phyloP scores from a whole-genome alignment of 2,329 filamentous ascomycete genomes.

The Hymenoscyphus repandus region DNA sequence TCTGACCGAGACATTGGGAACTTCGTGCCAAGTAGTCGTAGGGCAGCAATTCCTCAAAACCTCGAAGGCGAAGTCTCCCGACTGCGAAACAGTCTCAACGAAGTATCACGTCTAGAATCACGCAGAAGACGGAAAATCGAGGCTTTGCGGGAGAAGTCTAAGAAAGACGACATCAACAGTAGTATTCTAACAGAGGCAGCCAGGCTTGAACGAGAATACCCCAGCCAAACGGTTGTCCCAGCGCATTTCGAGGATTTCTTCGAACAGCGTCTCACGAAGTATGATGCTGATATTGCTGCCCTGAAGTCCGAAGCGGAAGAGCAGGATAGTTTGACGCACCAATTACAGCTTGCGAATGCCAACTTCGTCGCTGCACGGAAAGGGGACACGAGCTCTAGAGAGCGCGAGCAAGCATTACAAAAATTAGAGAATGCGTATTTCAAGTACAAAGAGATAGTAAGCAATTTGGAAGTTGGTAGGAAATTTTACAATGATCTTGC shows the following conservation, averaged over 20 bases:
- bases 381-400: conserved; percentile 54
- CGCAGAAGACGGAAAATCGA: conserved; percentile 76
- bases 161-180: conserved; percentile 80
- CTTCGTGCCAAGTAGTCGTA: conserved; percentile 80
- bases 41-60: conserved; percentile 71
- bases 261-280: conserved; percentile 72
- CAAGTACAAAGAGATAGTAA: conserved; percentile 94
- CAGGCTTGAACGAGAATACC: conserved; percentile 78
- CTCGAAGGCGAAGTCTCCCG: conserved; percentile 75
- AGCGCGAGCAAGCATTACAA: conserved; percentile 83
- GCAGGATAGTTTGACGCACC: conserved; percentile 65
- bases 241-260: conserved; percentile 92
- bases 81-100: conserved; percentile 76
- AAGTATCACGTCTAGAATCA: conserved; percentile 77
- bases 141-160: conserved; percentile 69
- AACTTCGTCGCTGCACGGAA: conserved; percentile 69
- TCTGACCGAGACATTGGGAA: conserved; percentile 78
- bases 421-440: conserved; percentile 85
- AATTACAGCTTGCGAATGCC: conserved; percentile 69
- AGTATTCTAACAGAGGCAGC: conserved; percentile 80
- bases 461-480: conserved; percentile 81
- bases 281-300: conserved; percentile 71
- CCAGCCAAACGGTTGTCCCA: conserved; percentile 76
- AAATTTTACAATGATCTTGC: conserved; percentile 98
- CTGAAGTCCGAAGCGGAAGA: conserved; percentile 68